Conservation (phyloP, 2,329 filamentous ascomycete species). For the Penicillium sclerotiorum region DNA sequence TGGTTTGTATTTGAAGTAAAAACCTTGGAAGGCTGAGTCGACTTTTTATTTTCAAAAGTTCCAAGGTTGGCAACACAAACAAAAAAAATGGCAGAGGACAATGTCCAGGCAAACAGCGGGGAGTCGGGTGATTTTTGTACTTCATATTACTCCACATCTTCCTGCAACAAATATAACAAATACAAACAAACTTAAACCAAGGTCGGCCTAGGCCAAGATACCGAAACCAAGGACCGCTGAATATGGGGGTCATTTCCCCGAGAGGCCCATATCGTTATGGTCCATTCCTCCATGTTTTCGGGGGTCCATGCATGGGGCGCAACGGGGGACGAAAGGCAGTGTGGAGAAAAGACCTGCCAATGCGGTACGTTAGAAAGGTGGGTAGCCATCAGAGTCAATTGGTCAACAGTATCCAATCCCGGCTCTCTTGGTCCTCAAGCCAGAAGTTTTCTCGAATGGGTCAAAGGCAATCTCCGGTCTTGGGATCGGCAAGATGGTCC, state of each 20-base stretch:
- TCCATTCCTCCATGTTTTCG: conserved; percentile 9
- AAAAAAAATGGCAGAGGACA: neutral
- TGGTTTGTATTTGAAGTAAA: no score
- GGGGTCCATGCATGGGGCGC: neutral
- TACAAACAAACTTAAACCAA: neutral
- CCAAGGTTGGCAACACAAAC: no score
- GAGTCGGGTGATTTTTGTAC: conserved; percentile 12
- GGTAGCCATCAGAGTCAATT: no score
- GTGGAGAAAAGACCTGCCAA: conserved; percentile 1
- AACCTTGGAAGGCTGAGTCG: no score
- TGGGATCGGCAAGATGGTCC: conserved; percentile 1
- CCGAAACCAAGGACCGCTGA: neutral
- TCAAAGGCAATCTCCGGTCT: neutral
- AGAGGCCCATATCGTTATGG: neutral
- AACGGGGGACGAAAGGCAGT: neutral
- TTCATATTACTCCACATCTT: conserved; percentile 4
- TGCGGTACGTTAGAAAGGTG: conserved; percentile 5
- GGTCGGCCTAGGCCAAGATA: neutral
- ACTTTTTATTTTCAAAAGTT: no score
- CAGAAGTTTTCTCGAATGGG: no score
- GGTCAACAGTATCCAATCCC: no score
- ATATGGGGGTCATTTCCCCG: neutral
- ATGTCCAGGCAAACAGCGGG: conserved; percentile 4
- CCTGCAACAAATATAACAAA: no score
- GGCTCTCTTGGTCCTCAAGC: no score